Percentiles rank a stretch among this genome's conserved stretches.
Evolutionary conservation across 805 yeast genomes (phyloP).

Genomic region (Saccharomycopsis sp.): DNA sequence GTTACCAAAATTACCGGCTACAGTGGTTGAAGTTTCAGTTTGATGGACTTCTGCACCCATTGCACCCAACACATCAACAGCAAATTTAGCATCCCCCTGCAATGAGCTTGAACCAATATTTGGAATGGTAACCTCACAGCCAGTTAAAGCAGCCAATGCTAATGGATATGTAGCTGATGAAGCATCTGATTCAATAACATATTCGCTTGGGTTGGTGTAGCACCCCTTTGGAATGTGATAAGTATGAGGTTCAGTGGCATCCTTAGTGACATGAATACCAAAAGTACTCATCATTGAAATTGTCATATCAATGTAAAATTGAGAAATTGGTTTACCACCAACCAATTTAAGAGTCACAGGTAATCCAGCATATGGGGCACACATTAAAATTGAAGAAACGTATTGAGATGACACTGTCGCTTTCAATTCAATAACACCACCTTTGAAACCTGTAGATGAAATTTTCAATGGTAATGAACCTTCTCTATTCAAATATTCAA

Average conservation of each 20-base stretch:
- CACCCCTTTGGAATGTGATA: slow-evolving; percentile 84
- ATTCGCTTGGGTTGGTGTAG: slow-evolving; percentile 75
- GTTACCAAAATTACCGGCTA: slow-evolving; percentile 78
- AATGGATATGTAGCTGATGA: slow-evolving; percentile 96
- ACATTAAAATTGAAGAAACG: slow-evolving; percentile 92
- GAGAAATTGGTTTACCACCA: slow-evolving; percentile 97
- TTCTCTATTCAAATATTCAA: slow-evolving; percentile 60
- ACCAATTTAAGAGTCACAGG: slow-evolving; percentile 84
- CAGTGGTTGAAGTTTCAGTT: slow-evolving; percentile 81
- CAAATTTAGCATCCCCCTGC: slow-evolving; percentile 97
- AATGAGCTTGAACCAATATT: slow-evolving; percentile 86
- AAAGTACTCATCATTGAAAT: slow-evolving; percentile 89
- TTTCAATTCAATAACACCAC: slow-evolving; percentile 88
- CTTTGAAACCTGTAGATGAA: slow-evolving; percentile 61
- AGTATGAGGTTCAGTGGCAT: slow-evolving; percentile 68
- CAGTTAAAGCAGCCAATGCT: slow-evolving; percentile 95
- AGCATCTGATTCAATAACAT: slow-evolving; percentile 93
- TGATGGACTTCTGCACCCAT: slow-evolving; percentile 93
- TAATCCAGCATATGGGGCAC: slow-evolving; percentile 90
- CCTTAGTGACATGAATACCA: slow-evolving; percentile 70
- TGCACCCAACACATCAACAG: slow-evolving; percentile 82
- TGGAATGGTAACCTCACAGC: slow-evolving; percentile 87
- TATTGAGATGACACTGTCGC: slow-evolving; percentile 97
- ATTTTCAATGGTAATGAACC: slow-evolving; percentile 86
- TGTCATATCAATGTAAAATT: slow-evolving; percentile 95